Conservation (phyloP, 768 basidiomycete species). For the Rubroboletus pulcherrimus region DNA sequence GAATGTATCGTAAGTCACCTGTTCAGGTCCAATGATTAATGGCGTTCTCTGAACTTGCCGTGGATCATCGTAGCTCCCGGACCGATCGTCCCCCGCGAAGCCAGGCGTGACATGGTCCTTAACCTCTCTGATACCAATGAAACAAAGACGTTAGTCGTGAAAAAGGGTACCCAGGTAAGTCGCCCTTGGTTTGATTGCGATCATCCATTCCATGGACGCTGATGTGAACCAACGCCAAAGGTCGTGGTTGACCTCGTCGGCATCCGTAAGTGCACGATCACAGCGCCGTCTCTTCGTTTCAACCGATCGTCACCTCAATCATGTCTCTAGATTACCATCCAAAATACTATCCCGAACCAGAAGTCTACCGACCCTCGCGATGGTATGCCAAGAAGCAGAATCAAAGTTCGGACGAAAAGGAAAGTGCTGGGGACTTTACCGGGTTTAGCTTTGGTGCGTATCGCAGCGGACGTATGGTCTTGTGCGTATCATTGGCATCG, state of each 20-base stretch:
- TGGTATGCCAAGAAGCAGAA: slow-evolving; percentile 29
- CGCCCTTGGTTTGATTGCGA: no score
- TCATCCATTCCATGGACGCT: neutral
- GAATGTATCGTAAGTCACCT: slow-evolving; percentile 28
- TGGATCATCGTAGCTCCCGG: slow-evolving; percentile 22
- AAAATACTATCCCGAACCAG: slow-evolving; percentile 33
- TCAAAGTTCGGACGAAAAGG: neutral
- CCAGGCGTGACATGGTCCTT: slow-evolving; percentile 24
- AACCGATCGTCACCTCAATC: neutral
- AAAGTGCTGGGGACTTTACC: slow-evolving; percentile 3
- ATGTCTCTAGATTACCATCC: slow-evolving; percentile 32
- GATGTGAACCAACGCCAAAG: neutral
- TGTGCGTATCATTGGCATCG: neutral
- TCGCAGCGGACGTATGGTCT: neutral
- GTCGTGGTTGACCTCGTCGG: slow-evolving; percentile 28
- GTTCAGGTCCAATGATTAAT: neutral
- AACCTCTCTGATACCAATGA: slow-evolving; percentile 13
- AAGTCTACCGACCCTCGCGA: slow-evolving; percentile 34
- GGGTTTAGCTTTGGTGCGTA: slow-evolving; percentile 19
- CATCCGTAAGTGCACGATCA: slow-evolving; percentile 21
- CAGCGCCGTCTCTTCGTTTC: neutral
- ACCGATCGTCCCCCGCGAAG: slow-evolving; percentile 25
- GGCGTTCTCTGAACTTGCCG: neutral
- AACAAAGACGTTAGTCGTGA: slow-evolving; percentile 9
- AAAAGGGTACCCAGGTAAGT: slow-evolving; percentile 22